These are phyloP conservation scores for Capronia coronata DNA, from an alignment of 2,329 filamentous ascomycete genomes.

Conservation along the genomic window DNA sequence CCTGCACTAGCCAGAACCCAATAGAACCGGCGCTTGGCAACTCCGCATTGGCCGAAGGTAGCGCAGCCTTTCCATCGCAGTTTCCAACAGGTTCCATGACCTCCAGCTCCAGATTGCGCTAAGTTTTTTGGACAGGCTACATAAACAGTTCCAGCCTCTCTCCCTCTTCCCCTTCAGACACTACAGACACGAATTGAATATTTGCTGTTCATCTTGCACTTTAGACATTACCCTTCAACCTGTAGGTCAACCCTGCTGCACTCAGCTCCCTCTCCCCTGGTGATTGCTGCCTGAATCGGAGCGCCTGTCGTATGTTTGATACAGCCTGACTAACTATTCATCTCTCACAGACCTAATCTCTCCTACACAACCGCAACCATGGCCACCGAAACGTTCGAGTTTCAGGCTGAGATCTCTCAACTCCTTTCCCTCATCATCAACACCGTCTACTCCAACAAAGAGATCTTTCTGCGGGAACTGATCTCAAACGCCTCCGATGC, in stretches of 20 bases:
- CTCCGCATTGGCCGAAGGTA: neutral
- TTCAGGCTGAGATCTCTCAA: slow-evolving; percentile 99
- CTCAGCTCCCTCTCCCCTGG: neutral
- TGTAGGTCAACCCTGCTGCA: neutral
- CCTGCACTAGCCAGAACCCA: neutral
- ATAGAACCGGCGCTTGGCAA: neutral
- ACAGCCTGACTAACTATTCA: slow-evolving; percentile 9
- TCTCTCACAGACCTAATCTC: slow-evolving; percentile 13
- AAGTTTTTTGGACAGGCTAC: slow-evolving; percentile 1
- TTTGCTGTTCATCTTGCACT: neutral
- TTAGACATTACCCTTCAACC: neutral
- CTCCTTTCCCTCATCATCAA: slow-evolving; percentile 99
- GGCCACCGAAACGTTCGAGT: slow-evolving; percentile 94
- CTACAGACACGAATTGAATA: neutral
- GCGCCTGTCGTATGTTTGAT: neutral
- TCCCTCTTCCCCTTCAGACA: neutral
- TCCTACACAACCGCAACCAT: slow-evolving; percentile 52
- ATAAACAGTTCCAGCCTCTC: slow-evolving; percentile 1
- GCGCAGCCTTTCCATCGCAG: slow-evolving; percentile 1
- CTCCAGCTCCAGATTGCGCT: neutral
- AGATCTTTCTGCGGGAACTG: slow-evolving; percentile 98
- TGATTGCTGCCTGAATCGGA: too few relatives aligned
- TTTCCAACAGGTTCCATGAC: slow-evolving; percentile 2
- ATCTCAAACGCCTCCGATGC: slow-evolving; percentile 99
- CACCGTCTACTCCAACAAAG: slow-evolving; percentile 99